Base-by-base conservation (phyloP, 208 protist genomes). In the Leishmania aethiopica region DNA sequence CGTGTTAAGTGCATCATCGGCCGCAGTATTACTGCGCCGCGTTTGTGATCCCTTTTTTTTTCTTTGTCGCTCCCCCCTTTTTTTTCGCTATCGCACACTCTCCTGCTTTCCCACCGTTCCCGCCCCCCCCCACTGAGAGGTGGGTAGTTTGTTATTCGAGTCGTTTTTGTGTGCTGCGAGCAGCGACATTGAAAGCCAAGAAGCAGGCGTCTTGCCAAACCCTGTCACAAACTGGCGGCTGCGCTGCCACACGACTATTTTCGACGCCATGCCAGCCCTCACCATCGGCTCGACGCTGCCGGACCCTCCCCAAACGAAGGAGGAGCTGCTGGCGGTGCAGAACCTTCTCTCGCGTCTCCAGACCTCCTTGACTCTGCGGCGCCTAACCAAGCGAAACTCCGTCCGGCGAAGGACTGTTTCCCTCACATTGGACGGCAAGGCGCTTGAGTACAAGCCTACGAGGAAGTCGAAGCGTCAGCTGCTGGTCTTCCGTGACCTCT, bases 401-500 rank as follows among this genome's bases (percentile, higher is more conserved):
- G 35, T 90, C 45, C 62, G 77, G 32, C 3, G 72, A 11, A 85
- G 86, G 45, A 73, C 82, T 7, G 53, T 94, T 42, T 74, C n/a
- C 47, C 66, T 94, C 35, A 88, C 86, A 6, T 37, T 69, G 15
- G 84, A 92, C 60, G 80, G 60, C 69, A 75, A 70, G 35, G 91
- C 87, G 40, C 69, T 94, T 1, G 81, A 89, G 83, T 94, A 94
- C 88, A 86, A 55, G 51, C 89, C 88, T 0, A 86, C 89, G 1
- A 88, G 73, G 11, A 94, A 94, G 78, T 59, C 35, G 40, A 77
- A 85, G 62, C 73, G 84, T 32, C 81, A 86, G 72, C 76, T 84
- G 32, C 45, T 94, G 25, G 80, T 93, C 40, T 92, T 94, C 79
- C 55, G 80, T 25, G 89, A 94, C 75, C 66, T 93, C 57, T 84